A percentile compares a stretch with the other conserved stretches of the same genome.
phyloP scores from a whole-genome alignment of 805 yeast species.

The Yamadazyma akitaensis region DNA sequence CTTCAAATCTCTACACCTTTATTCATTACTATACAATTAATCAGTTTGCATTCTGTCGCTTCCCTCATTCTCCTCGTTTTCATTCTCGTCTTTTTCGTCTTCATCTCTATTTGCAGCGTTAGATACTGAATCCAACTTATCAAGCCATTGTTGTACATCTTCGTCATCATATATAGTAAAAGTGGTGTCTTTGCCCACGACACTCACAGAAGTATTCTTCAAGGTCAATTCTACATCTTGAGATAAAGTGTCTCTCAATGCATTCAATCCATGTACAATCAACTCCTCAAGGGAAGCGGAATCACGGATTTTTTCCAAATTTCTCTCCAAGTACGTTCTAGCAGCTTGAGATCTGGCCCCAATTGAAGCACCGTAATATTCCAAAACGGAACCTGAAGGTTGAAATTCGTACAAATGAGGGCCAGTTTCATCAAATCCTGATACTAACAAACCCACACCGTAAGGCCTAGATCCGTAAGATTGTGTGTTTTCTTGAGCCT shows the following conservation, averaged over 20 bases:
- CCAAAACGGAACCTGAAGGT: conserved; percentile 92
- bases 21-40: conserved; percentile 10
- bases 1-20: conserved; percentile 1
- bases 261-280: conserved; percentile 80
- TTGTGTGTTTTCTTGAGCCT: conserved; percentile 96
- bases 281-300: conserved; percentile 65
- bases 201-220: conserved; percentile 84
- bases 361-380: conserved; percentile 89
- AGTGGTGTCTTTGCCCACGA: conserved; percentile 78
- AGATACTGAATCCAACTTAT: conserved; percentile 63
- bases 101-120: conserved; percentile 51
- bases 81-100: conserved; percentile 28
- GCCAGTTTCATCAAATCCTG: conserved; percentile 91
- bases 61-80: conserved; percentile 23
- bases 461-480: conserved; percentile 95
- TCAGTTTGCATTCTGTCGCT: conserved; percentile 39
- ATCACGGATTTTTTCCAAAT: conserved; percentile 62
- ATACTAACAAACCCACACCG: conserved; percentile 90
- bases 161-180: conserved; percentile 86
- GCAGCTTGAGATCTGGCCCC: conserved; percentile 99
- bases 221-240: conserved; percentile 89
- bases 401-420: conserved; percentile 93
- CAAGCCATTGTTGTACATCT: conserved; percentile 79
- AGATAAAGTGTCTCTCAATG: conserved; percentile 88
- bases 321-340: conserved; percentile 89